Evolutionary conservation across 352 stramenopile species (phyloP).

Genomic region (Aphanomyces euteiches): DNA sequence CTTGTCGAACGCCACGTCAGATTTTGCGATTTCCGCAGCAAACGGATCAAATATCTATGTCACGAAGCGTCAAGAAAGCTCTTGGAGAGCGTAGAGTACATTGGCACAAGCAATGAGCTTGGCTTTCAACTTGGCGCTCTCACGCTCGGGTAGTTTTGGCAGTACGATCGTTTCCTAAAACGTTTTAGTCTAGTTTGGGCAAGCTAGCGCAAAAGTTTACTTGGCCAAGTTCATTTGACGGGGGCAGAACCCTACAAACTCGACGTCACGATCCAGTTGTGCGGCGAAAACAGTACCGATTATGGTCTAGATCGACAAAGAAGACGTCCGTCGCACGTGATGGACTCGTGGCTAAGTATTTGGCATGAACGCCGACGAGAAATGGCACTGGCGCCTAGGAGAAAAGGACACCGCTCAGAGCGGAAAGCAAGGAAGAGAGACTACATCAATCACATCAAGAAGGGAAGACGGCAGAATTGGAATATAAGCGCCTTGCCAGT

Average conservation of each 20-base stretch:
- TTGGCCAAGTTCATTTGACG: conserved; percentile 62
- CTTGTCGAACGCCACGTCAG: conserved; percentile 60
- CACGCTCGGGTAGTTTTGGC: conserved; percentile 70
- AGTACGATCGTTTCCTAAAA: conserved; percentile 25
- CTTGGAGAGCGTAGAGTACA: conserved; percentile 35
- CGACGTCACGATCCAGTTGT: background rate
- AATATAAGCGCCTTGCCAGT: conserved; percentile 93
- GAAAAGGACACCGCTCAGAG: background rate
- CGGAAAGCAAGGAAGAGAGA: conserved; percentile 7
- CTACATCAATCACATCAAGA: conserved; percentile 91
- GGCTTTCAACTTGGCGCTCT: conserved; percentile 53
- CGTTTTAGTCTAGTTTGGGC: conserved; percentile 14
- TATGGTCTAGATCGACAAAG: conserved; percentile 93
- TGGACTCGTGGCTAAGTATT: conserved; percentile 58
- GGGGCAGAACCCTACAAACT: conserved; percentile 57
- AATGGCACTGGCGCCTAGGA: conserved; percentile 90
- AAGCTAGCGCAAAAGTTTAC: conserved; percentile 38
- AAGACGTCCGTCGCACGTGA: conserved; percentile 78
- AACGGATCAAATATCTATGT: conserved; percentile 77
- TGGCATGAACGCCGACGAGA: conserved; percentile 86
- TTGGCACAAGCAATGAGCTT: conserved; percentile 63
- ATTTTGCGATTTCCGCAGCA: conserved; percentile 60
- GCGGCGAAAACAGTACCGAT: conserved; percentile 45
- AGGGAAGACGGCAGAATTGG: conserved; percentile 90
- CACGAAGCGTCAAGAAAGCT: conserved; percentile 12